Percentiles rank a stretch among this genome's conserved stretches.
Evolutionary conservation across 202 grass and related monocot species (phyloP).

Genomic region (Tripidium arundinaceum): DNA sequence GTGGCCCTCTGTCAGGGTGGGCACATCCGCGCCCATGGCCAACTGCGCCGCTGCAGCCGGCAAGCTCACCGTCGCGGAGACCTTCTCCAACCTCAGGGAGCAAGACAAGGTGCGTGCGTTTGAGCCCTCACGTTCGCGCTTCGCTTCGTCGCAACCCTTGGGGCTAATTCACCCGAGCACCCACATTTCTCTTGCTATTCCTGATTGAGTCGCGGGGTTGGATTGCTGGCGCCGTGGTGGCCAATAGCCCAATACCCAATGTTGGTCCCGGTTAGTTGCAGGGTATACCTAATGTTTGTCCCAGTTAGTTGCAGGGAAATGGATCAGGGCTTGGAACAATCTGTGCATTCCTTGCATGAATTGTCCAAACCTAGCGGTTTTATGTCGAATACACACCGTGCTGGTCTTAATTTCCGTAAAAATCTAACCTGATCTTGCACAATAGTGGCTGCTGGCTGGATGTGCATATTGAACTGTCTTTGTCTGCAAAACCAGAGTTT

Average conservation of each 20-base stretch:
- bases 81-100: slow-evolving; percentile 57
- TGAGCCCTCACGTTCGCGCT: not conserved
- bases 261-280: not conserved
- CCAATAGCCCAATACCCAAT: not conserved
- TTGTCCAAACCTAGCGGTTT: not conserved
- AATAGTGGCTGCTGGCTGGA: not conserved
- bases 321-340: not conserved
- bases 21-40: not conserved
- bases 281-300: no score
- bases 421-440: not conserved
- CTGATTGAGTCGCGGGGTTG: not conserved
- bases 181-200: not conserved
- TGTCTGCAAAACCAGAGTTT: not conserved
- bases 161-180: not conserved
- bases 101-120: slow-evolving; percentile 54
- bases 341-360: not conserved
- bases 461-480: not conserved
- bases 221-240: not conserved
- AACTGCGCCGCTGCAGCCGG: not conserved
- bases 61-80: slow-evolving; percentile 45
- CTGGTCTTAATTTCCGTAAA: not conserved
- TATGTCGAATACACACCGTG: not conserved
- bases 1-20: not conserved
- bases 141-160: not conserved
- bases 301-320: not conserved